Evolutionary conservation across 1,284 basidiomycete species (phyloP).

Genomic region (Butyriboletus pseudospeciosus): DNA sequence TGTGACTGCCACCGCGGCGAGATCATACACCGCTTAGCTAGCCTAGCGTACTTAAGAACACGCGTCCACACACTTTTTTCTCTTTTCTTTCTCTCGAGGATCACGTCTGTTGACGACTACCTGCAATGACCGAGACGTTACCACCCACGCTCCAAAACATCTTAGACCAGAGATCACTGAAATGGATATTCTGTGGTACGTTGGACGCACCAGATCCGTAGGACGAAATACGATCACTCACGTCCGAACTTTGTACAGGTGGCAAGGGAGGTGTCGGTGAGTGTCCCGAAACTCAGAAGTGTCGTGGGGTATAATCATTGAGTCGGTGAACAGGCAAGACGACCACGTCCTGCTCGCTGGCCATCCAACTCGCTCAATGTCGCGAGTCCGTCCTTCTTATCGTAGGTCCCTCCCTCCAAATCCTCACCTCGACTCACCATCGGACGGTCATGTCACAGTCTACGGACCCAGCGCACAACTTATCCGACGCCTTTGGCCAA

Average conservation of each 20-base stretch:
- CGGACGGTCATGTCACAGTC: conserved; percentile 54
- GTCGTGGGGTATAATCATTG: not conserved
- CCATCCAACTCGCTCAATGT: conserved; percentile 85
- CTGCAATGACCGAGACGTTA: conserved; percentile 52
- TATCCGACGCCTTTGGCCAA: conserved; percentile 98
- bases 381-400: conserved; percentile 92
- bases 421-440: not conserved
- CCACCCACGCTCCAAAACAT: conserved; percentile 85
- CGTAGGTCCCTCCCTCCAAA: conserved; percentile 49
- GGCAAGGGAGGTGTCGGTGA: conserved; percentile 92
- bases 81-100: conserved; percentile 4
- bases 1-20: not conserved
- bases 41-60: conserved; percentile 10
- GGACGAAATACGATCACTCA: conserved; percentile 9
- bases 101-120: conserved; percentile 4
- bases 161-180: conserved; percentile 81
- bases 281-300: conserved; percentile 28
- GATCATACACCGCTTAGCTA: conserved; percentile 19
- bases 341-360: conserved; percentile 91
- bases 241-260: conserved; percentile 46
- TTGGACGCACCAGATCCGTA: conserved; percentile 15
- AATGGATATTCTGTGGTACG: conserved; percentile 95
- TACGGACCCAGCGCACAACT: conserved; percentile 97
- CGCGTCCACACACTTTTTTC: conserved; percentile 18
- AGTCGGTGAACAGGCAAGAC: conserved; percentile 71